phyloP scores from a whole-genome alignment of 176 grass and related monocot species.

The Cenchrus americanus region DNA sequence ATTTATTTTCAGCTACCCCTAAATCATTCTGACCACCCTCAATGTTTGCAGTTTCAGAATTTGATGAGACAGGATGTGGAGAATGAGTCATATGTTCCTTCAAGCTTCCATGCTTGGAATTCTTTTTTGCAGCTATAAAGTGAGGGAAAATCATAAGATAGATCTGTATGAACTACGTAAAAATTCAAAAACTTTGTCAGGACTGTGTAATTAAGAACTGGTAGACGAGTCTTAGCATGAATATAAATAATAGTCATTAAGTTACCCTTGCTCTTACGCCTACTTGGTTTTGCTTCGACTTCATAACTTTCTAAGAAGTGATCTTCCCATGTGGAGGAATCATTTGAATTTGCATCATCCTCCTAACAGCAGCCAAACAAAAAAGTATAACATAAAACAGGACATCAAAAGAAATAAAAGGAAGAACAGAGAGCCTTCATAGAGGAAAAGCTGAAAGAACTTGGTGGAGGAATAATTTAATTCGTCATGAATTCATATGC shows the following conservation, averaged over 20 bases:
- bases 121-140: slow-evolving; percentile 55
- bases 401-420: neutral
- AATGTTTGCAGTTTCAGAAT: slow-evolving; percentile 40
- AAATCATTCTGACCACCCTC: slow-evolving; percentile 30
- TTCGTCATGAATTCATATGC: slow-evolving; percentile 16
- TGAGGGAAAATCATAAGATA: slow-evolving; percentile 24
- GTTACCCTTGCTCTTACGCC: slow-evolving; percentile 64
- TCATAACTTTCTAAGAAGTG: slow-evolving; percentile 63
- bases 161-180: slow-evolving; percentile 35
- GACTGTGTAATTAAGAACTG: slow-evolving; percentile 19
- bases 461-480: slow-evolving; percentile 23
- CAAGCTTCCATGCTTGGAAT: slow-evolving; percentile 35
- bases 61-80: slow-evolving; percentile 11
- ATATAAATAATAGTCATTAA: slow-evolving; percentile 46
- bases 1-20: slow-evolving; percentile 44
- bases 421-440: neutral
- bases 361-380: slow-evolving; percentile 49
- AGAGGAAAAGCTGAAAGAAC: slow-evolving; percentile 3
- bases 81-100: slow-evolving; percentile 42
- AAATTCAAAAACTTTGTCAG: slow-evolving; percentile 35
- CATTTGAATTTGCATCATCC: slow-evolving; percentile 55
- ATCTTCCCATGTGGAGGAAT: slow-evolving; percentile 69
- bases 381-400: slow-evolving; percentile 29
- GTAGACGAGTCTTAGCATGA: slow-evolving; percentile 43
- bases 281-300: slow-evolving; percentile 76